Evolutionary conservation across 108 stramenopile genomes (phyloP).

Genomic region (Heterococcus sp.): DNA sequence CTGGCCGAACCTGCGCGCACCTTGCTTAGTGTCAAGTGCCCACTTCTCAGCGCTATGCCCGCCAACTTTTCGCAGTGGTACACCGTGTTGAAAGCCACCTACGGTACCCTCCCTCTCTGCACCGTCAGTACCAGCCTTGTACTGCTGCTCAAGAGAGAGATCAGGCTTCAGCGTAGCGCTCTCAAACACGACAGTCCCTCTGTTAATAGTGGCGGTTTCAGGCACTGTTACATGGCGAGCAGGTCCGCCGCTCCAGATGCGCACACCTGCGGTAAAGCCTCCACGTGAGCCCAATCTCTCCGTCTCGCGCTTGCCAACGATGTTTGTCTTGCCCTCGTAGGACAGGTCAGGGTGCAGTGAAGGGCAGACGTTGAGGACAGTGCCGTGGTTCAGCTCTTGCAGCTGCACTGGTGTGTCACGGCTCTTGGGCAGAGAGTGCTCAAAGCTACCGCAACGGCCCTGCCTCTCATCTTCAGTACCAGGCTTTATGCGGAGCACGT

Average conservation of each 20-base stretch:
- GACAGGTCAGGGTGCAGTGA: no score
- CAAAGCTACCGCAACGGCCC: no score
- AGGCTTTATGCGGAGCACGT: no score
- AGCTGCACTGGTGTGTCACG: no score
- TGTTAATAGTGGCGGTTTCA: conserved; percentile 17
- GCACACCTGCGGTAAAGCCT: conserved; percentile 9
- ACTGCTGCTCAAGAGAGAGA: neutral
- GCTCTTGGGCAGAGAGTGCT: no score
- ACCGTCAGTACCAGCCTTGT: conserved; percentile 6
- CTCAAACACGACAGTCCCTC: conserved; percentile 18
- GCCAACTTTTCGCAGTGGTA: neutral
- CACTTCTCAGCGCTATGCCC: conserved; percentile 14
- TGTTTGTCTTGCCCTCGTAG: conserved; percentile 3
- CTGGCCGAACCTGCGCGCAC: neutral
- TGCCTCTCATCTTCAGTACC: no score
- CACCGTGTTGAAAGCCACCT: conserved; percentile 9
- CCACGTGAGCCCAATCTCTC: conserved; percentile 17
- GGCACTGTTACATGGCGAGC: no score
- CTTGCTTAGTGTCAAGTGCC: neutral
- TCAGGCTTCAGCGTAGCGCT: conserved; percentile 21
- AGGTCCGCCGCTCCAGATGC: neutral
- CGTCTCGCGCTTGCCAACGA: conserved; percentile 1
- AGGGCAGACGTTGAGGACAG: no score
- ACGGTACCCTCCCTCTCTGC: conserved; percentile 7
- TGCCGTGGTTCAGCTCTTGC: no score